Base-by-base conservation (phyloP, 202 grass and related monocot genomes). In the Carex arenaria region DNA sequence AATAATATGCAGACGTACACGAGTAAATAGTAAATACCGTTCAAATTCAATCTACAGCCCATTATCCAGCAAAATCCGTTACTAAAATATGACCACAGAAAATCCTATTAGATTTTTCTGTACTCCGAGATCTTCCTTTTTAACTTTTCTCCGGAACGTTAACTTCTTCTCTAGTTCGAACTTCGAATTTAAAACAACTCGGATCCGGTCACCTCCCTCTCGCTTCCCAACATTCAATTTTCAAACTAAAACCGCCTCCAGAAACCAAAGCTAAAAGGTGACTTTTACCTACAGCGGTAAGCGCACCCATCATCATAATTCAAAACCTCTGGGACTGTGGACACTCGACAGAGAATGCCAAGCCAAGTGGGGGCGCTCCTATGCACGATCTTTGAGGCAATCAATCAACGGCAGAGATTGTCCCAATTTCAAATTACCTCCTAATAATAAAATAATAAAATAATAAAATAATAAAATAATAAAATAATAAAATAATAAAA, bases 101-200 rank as follows among this genome's bases (percentile, higher is more conserved):
- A 82, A 82, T 82, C 80, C 17, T 3, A 18, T 43, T 5, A 7
- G 5, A 78, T 2, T 55, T 14, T 26, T 53, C 55, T 28, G 30
- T 66, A 8, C 23, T 31, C 34, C 64, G 3, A 47, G 36, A 81
- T 52, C 49, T 72, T 72, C 53, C 36, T 81, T 82, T 62, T 69
- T 49, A 18, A 62, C 47, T 60, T 56, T 49, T 60, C 43, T 63
- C 14, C 14, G 18, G 2, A 63, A 22, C 61, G 55, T 73, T 87
- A 68, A 79, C 49, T 19, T 10, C 54, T 60, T 69, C 63, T 31
- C 64, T 74, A 55, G 40, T 67, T 65, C 14, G 42, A 22, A 67
- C 36, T 84, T 87, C 45, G 52, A 86, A 72, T 74, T 82, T 75
- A 77, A 87, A 84, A 66, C 53, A 43, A 4, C 67, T 61, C 28